Evolutionary conservation across 2,329 filamentous ascomycete species (phyloP), one percentile per base, ranked within the genome.

Genomic region (Verticillium nubilum): DNA sequence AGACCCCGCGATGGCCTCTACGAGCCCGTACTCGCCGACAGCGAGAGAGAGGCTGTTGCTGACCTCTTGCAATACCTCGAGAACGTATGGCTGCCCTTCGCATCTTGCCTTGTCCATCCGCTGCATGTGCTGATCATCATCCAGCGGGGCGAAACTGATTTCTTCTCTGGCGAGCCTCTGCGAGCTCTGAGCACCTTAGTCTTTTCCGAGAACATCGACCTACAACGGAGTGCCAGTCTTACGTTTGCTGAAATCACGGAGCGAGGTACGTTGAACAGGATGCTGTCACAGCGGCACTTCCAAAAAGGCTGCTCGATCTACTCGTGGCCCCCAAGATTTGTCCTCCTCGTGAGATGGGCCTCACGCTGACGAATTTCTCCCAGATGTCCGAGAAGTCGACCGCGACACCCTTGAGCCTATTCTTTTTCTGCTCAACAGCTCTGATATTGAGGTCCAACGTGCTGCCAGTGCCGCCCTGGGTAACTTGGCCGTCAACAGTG

Each of bases 161-260:
- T 99, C 85, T 99, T 99, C 78, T 89, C 91, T 37, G 95, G 95
- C 76, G 93, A 97, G 71, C 95, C 95, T 53, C 86, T 99, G 60
- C 90, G 90, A 76, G 94, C 95, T 53, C 80, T 99, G 60, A 97
- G 92, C 76, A 99, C 94, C 13, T 85, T 99, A 27, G 95, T 99
- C 60, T 99, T 97, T 74, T 99, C 95, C 60, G 93, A 98, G 76
- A 99, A 99, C 78, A 93, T 99, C 73, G 95, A 99, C 74, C 83
- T 99, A 58, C 95, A 99, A 78, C 86, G 95, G 66, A 98, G 95
- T 78, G 95, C 95, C 58, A 98, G 94, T 74, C 85, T 99, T 74
- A 99, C 95, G 2, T 99, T 99, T 81, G 95, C 95, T 62, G 95
- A 99, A 75, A 99, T 99, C 67, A 99, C 95, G 42, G 95, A 99